Percentiles rank a stretch among this genome's conserved stretches.
Conservation (phyloP, 2,329 filamentous ascomycete species). For the Trichoderma oligosporum region DNA sequence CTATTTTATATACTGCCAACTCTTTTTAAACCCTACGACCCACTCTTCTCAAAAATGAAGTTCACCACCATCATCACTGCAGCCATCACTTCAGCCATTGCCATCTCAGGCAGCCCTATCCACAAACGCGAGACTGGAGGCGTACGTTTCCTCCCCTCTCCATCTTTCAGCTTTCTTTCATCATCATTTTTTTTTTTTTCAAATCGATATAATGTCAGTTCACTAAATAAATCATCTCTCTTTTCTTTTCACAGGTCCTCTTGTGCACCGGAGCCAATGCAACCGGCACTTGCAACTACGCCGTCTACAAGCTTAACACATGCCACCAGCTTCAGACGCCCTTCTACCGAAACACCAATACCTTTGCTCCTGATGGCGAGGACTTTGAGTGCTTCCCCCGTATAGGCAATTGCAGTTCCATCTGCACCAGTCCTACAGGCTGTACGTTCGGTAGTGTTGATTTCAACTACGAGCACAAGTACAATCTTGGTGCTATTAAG, state of each 20-base stretch:
- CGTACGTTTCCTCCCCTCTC: slow-evolving; percentile 38
- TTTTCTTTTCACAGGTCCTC: slow-evolving; percentile 37
- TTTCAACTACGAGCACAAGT: slow-evolving; percentile 45
- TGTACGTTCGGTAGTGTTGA: slow-evolving; percentile 50
- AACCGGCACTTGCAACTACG: slow-evolving; percentile 45
- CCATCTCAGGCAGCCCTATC: slow-evolving; percentile 31
- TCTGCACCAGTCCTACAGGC: slow-evolving; percentile 49
- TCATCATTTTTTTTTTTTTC: background rate
- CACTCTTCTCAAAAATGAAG: slow-evolving; percentile 31
- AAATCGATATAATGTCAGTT: background rate
- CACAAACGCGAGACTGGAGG: slow-evolving; percentile 44
- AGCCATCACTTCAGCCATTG: slow-evolving; percentile 24
- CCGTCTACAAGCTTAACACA: slow-evolving; percentile 38
- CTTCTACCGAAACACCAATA: slow-evolving; percentile 42
- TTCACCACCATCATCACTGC: slow-evolving; percentile 24
- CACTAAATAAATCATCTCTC: background rate
- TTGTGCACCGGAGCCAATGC: slow-evolving; percentile 50
- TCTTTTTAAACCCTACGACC: background rate
- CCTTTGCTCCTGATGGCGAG: slow-evolving; percentile 51
- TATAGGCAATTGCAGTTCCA: slow-evolving; percentile 37
- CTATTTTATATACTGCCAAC: background rate
- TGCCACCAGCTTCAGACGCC: slow-evolving; percentile 45
- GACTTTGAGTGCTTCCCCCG: slow-evolving; percentile 47
- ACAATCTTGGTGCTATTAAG: slow-evolving; percentile 42
- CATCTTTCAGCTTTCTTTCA: background rate